Conservation (phyloP, 371 early-diverging fungal genomes). For the Blakeslea trispora region DNA sequence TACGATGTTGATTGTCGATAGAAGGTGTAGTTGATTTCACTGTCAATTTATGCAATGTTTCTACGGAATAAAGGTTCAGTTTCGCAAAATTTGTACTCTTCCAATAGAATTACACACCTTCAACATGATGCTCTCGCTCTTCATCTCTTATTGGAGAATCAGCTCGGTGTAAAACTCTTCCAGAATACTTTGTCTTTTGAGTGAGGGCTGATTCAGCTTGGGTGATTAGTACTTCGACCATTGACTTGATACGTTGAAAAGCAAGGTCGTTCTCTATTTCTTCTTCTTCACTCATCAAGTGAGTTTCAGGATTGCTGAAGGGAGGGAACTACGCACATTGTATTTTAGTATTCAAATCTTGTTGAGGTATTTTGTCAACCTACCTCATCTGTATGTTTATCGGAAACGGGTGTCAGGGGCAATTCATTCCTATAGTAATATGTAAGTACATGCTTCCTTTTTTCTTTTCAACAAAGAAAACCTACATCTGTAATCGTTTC, state of each 20-base stretch:
- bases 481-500: conserved; percentile 45
- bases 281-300: conserved; percentile 17
- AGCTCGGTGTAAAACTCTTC: conserved; percentile 23
- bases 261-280: conserved; percentile 24
- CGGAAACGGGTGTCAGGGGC: conserved; percentile 33
- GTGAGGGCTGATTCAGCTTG: conserved; percentile 32
- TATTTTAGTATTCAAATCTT: neutral
- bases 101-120: conserved; percentile 7
- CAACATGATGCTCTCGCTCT: conserved; percentile 14
- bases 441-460: conserved; percentile 8
- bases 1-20: neutral
- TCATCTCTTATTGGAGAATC: conserved; percentile 5
- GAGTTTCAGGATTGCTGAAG: conserved; percentile 7
- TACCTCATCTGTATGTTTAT: conserved; percentile 23
- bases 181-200: conserved; percentile 28
- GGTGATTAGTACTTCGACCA: conserved; percentile 28
- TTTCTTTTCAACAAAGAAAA: conserved; percentile 6
- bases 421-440: conserved; percentile 22
- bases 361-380: neutral
- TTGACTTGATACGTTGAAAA: conserved; percentile 29
- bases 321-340: conserved; percentile 6
- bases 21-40: conserved; percentile 11
- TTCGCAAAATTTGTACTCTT: neutral
- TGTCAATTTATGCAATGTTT: conserved; percentile 18
- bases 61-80: neutral